phyloP scores from a whole-genome alignment of 805 yeast genomes.

The Myxozyma geophila region DNA sequence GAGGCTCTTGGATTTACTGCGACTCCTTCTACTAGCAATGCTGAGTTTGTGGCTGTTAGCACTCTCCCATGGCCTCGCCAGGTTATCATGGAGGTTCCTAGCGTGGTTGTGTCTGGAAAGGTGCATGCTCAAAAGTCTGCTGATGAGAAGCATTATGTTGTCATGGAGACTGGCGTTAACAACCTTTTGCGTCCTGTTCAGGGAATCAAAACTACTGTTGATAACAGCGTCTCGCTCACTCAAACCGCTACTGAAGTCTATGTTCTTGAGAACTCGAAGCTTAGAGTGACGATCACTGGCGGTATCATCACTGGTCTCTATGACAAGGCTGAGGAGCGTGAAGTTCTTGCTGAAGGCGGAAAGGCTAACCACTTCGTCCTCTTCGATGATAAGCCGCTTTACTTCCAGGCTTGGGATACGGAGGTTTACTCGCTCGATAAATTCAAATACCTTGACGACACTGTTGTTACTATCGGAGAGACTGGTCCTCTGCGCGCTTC shows the following conservation, averaged over 20 bases:
- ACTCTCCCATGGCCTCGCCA: slow-evolving; percentile 39
- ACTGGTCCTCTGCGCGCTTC: slow-evolving; percentile 66
- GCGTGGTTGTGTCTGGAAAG: slow-evolving; percentile 7
- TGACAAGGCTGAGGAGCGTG: slow-evolving; percentile 64
- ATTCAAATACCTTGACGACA: slow-evolving; percentile 55
- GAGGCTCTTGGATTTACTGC: slow-evolving; percentile 47
- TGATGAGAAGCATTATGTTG: slow-evolving; percentile 27
- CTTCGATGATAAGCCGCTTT: slow-evolving; percentile 87
- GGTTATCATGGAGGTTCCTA: slow-evolving; percentile 25
- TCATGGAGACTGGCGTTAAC: slow-evolving; percentile 29
- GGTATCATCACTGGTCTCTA: slow-evolving; percentile 66
- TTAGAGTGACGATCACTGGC: slow-evolving; percentile 64
- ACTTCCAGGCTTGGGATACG: slow-evolving; percentile 97
- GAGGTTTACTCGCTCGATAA: slow-evolving; percentile 85
- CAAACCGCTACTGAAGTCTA: slow-evolving; percentile 51
- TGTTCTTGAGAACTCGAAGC: slow-evolving; percentile 62
- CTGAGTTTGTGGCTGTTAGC: slow-evolving; percentile 35
- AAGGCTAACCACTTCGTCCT: slow-evolving; percentile 82
- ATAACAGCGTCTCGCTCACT: slow-evolving; percentile 49
- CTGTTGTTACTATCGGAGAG: slow-evolving; percentile 49
- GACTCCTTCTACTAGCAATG: slow-evolving; percentile 18
- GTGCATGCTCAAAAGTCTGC: slow-evolving; percentile 16
- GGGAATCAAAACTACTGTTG: slow-evolving; percentile 18
- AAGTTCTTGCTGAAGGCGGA: slow-evolving; percentile 67
- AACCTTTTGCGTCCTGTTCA: slow-evolving; percentile 30